These are phyloP conservation scores for Aureobasidium sp. DNA, from an alignment of 2,329 filamentous ascomycete species.

Conservation along the genomic window DNA sequence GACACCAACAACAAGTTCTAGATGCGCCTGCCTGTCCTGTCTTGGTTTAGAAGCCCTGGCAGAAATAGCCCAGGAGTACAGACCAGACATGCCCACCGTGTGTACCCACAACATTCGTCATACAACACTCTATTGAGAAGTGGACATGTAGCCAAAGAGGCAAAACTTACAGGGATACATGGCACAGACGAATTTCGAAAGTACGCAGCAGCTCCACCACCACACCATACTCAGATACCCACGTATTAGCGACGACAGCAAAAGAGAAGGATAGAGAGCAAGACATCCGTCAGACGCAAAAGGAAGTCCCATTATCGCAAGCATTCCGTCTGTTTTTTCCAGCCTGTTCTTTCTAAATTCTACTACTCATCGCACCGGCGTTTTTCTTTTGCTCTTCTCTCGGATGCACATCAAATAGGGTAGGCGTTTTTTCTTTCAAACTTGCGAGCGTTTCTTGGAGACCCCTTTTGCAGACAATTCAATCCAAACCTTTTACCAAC, in stretches of 20 bases:
- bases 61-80: background rate
- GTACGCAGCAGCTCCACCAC: background rate
- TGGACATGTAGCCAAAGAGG: background rate
- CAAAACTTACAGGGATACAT: background rate
- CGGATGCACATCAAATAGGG: background rate
- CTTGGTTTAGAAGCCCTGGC: background rate
- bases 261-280: background rate
- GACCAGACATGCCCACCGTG: background rate
- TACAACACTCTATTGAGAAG: background rate
- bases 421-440: background rate
- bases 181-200: background rate
- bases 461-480: background rate
- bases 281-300: background rate
- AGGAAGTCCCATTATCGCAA: background rate
- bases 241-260: background rate
- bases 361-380: background rate
- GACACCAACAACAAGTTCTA: slow-evolving; percentile 8
- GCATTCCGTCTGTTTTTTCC: background rate
- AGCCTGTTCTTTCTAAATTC: background rate
- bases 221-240: background rate
- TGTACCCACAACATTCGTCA: background rate
- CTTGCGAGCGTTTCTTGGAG: background rate
- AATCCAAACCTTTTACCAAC: background rate
- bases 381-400: background rate
- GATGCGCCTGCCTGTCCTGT: background rate